phyloP scores from a whole-genome alignment of 805 yeast species.

The Candida insectorum region DNA sequence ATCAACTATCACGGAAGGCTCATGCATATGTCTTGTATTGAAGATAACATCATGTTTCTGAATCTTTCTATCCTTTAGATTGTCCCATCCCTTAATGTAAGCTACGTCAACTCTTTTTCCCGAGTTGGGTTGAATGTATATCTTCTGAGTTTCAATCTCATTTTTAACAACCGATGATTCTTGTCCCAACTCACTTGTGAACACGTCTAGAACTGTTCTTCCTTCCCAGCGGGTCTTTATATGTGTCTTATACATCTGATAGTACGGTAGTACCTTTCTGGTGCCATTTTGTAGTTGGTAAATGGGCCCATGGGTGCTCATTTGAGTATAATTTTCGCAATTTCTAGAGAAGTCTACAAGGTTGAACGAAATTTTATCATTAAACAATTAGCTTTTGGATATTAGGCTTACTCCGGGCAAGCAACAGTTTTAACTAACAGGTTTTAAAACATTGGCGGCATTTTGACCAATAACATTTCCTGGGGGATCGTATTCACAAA shows the following conservation, averaged over 20 bases:
- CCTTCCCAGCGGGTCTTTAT: constrained; percentile 40
- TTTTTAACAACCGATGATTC: constrained; percentile 16
- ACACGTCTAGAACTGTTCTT: constrained; percentile 27
- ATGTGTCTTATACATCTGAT: constrained; percentile 25
- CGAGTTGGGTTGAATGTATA: constrained; percentile 22
- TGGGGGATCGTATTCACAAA: constrained; percentile 74
- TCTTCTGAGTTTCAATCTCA: constrained; percentile 21
- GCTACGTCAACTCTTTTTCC: constrained; percentile 17
- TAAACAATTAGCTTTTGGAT: no score
- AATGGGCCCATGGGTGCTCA: no score
- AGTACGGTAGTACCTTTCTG: constrained; percentile 36
- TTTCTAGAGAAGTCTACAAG: no score
- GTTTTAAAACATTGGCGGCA: constrained; percentile 16
- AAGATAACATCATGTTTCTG: constrained; percentile 26
- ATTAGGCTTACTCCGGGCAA: no score
- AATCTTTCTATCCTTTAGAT: constrained; percentile 11
- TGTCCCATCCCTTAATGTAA: constrained; percentile 19
- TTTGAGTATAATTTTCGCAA: no score
- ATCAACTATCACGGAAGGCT: constrained; percentile 33
- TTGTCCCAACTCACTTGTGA: constrained; percentile 33
- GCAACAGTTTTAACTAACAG: no score
- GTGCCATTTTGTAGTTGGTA: constrained; percentile 22
- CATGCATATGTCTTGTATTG: constrained; percentile 42
- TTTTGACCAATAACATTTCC: constrained; percentile 62
- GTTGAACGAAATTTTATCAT: no score